Evolutionary conservation across 2,329 filamentous ascomycete species (phyloP), one percentile per base, ranked within the genome.

Genomic region (Ophiosphaerella narmari): DNA sequence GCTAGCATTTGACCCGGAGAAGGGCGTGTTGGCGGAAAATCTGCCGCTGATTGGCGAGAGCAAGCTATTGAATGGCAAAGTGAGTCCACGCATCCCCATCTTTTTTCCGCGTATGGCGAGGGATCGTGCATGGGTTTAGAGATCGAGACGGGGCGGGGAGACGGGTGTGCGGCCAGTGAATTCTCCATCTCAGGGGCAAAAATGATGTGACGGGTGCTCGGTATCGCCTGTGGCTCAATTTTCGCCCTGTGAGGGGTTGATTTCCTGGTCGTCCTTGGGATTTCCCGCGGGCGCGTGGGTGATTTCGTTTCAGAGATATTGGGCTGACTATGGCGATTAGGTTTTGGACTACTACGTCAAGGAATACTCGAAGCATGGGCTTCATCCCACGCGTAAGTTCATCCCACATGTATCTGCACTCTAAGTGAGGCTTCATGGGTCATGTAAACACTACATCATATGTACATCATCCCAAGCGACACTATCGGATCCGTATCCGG

Each of bases 261-360:
- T 21, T 21, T 21, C 18, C 4, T 21, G 18, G 18, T 21, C 18
- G 18, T 21, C 4, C 2, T 21, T 21, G 18, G 18, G 11, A 29
- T 29, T 29, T 29, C 26, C 26, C 26, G 26, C 11, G 26, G 11
- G 11, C 26, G 26, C 26, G 26, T 29, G 26, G 26, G 36, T 23
- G 16, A 21, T 33, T 31, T 11, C 40, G 53, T 52, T 53, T 50
- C 47, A 48, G 29, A 40, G 34, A 48, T 40, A 55, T 40, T 41
- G 54, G 39, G 38, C 60, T 66, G 48, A 51, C 54, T 78, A 67
- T 89, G 92, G 74, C 48, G 41, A 48, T 8, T 50, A 72, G 70
- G 54, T 65, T 4, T 73, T 93, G 38, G 86, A 92, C 47, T 89
- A 85, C 74, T 97, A 97, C 72, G 84, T 84, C 14, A 74, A 82